These are phyloP conservation scores for Boletellus sp. DNA, from an alignment of 1,284 basidiomycete genomes.

Conservation along the genomic window DNA sequence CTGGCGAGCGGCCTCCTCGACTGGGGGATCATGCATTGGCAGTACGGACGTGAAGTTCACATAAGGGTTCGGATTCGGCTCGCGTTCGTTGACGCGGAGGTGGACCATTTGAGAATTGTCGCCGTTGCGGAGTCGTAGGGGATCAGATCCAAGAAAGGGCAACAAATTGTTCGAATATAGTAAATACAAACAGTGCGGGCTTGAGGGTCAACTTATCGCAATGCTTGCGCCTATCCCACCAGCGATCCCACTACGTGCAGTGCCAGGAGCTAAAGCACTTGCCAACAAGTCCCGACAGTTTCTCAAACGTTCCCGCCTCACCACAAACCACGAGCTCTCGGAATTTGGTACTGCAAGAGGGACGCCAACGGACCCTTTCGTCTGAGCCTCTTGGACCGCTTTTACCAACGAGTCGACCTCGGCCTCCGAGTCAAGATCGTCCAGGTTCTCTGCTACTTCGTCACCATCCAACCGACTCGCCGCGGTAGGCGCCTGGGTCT, in stretches of 20 bases:
- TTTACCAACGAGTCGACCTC: conserved; percentile 59
- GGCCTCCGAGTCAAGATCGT: conserved; percentile 76
- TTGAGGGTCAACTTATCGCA: conserved; percentile 14
- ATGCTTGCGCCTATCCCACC: conserved; percentile 19
- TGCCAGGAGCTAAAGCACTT: conserved; percentile 44
- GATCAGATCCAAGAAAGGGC: too few relatives aligned
- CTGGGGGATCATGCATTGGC: conserved; percentile 34
- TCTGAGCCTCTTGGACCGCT: conserved; percentile 52
- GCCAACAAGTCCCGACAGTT: conserved; percentile 65
- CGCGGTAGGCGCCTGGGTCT: conserved; percentile 41
- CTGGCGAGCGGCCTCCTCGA: conserved; percentile 57
- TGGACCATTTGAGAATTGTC: conserved; percentile 58
- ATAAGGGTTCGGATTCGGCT: conserved; percentile 68
- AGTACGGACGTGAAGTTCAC: conserved; percentile 73
- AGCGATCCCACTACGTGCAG: conserved; percentile 25
- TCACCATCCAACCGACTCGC: conserved; percentile 48
- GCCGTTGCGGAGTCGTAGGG: too few relatives aligned
- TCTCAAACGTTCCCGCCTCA: conserved; percentile 65
- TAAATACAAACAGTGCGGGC: too few relatives aligned
- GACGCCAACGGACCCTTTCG: conserved; percentile 46
- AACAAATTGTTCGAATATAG: too few relatives aligned
- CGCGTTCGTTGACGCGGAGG: conserved; percentile 62
- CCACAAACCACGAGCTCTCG: conserved; percentile 67
- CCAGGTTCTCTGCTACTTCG: conserved; percentile 68
- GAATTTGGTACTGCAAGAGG: conserved; percentile 50